Conservation (phyloP, 2,329 filamentous ascomycete genomes). For the Metarhizium anisopliae region DNA sequence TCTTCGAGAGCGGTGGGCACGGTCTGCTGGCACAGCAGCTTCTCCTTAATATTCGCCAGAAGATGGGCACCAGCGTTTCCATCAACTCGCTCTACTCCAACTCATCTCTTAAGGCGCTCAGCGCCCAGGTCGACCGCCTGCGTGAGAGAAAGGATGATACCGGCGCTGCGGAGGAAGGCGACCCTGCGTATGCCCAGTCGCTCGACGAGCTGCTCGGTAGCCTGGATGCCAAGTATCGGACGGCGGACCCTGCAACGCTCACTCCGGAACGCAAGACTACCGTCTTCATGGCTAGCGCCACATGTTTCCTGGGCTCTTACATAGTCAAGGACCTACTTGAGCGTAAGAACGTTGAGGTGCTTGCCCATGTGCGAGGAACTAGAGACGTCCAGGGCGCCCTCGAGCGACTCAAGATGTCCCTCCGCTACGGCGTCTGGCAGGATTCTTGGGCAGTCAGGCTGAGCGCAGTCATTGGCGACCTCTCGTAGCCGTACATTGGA, state of each 20-base stretch:
- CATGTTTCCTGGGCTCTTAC: constrained; percentile 68
- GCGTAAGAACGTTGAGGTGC: constrained; percentile 38
- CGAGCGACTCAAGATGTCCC: constrained; percentile 56
- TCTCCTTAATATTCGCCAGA: constrained; percentile 47
- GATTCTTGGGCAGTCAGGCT: constrained; percentile 58
- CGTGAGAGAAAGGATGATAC: constrained; percentile 10
- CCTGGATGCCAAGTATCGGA: constrained; percentile 33
- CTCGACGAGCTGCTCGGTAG: constrained; percentile 38
- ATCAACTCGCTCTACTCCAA: constrained; percentile 24
- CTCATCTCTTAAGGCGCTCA: constrained; percentile 15
- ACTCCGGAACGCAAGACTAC: constrained; percentile 32
- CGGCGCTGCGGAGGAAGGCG: constrained; percentile 28
- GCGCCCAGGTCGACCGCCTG: constrained; percentile 20
- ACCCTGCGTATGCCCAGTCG: constrained; percentile 44
- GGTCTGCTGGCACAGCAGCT: constrained; percentile 59
- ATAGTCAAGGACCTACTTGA: constrained; percentile 67
- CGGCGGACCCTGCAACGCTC: constrained; percentile 25
- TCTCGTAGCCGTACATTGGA: constrained; percentile 65
- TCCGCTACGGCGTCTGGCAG: constrained; percentile 72
- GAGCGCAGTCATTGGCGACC: constrained; percentile 61
- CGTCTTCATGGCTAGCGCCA: constrained; percentile 79
- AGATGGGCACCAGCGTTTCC: constrained; percentile 18
- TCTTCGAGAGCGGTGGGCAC: constrained; percentile 32
- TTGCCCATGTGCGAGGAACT: constrained; percentile 56
- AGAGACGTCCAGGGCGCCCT: constrained; percentile 51